Conservation (phyloP, 495 filamentous ascomycete genomes). For the Neurospora pannonica region DNA sequence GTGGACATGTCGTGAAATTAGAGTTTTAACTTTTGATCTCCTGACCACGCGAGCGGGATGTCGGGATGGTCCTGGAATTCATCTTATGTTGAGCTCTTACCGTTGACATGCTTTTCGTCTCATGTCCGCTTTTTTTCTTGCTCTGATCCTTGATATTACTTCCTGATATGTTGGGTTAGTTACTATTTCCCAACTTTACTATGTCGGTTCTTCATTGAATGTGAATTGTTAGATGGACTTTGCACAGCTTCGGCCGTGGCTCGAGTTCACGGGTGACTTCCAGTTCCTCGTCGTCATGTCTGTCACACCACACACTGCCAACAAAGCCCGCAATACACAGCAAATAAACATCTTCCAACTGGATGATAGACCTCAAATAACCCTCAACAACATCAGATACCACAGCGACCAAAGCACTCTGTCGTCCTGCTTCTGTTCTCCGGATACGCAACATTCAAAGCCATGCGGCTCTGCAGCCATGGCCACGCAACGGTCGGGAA, state of each 20-base stretch:
- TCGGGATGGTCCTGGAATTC: not conserved
- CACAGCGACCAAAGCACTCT: not conserved
- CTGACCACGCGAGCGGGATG: not conserved
- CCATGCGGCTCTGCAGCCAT: not conserved
- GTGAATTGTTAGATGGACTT: not conserved
- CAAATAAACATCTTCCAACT: not conserved
- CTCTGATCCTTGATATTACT: not conserved
- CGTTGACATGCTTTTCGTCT: not conserved
- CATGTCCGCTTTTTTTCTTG: not conserved
- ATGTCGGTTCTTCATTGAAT: not conserved
- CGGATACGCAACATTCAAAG: not conserved
- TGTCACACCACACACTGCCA: not conserved
- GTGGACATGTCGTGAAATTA: not conserved
- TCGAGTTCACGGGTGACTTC: not conserved
- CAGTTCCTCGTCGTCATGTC: not conserved
- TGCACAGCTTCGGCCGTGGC: not conserved
- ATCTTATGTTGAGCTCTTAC: not conserved
- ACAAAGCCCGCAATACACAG: not conserved
- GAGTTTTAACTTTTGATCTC: not conserved
- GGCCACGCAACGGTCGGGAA: not conserved
- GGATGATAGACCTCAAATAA: not conserved
- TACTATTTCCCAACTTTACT: not conserved
- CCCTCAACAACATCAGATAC: not conserved
- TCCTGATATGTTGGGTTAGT: not conserved
- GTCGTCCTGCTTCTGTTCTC: not conserved